Conservation (phyloP, 805 yeast species). For the Candida suzukii region DNA sequence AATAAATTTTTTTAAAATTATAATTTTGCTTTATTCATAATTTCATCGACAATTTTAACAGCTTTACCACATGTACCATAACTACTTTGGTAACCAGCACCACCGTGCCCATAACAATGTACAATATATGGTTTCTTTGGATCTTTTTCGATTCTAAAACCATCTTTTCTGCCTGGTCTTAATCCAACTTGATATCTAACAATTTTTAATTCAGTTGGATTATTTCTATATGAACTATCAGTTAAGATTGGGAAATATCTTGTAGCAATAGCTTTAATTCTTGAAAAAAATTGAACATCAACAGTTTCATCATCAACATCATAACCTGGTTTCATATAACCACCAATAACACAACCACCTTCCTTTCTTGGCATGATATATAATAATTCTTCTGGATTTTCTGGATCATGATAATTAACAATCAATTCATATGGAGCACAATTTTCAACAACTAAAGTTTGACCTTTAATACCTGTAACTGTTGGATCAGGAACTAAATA, state of each 20-base stretch:
- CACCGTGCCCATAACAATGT: conserved; percentile 69
- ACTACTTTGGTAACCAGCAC: conserved; percentile 58
- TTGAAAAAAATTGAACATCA: conserved; percentile 37
- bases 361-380: conserved; percentile 67
- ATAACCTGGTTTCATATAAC: conserved; percentile 24
- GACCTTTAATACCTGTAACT: conserved; percentile 53
- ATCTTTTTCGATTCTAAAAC: conserved; percentile 44
- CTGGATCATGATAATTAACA: conserved; percentile 18
- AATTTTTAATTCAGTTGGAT: conserved; percentile 34
- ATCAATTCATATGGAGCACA: conserved; percentile 26
- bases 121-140: conserved; percentile 30
- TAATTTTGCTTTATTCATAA: neutral
- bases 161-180: conserved; percentile 60
- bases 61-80: neutral
- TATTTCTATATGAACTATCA: conserved; percentile 19
- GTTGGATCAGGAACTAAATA: conserved; percentile 34
- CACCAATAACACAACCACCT: conserved; percentile 69
- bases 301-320: conserved; percentile 15
- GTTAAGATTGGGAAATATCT: conserved; percentile 32
- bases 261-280: conserved; percentile 40
- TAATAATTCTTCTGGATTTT: conserved; percentile 37
- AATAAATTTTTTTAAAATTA: neutral
- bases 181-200: conserved; percentile 52
- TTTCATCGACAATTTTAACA: neutral
- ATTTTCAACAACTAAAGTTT: conserved; percentile 46